Percentiles rank a stretch among this genome's conserved stretches.
Evolutionary conservation across 2,329 filamentous ascomycete genomes (phyloP).

Genomic region (Stagonosporopsis cucurbitacearum): DNA sequence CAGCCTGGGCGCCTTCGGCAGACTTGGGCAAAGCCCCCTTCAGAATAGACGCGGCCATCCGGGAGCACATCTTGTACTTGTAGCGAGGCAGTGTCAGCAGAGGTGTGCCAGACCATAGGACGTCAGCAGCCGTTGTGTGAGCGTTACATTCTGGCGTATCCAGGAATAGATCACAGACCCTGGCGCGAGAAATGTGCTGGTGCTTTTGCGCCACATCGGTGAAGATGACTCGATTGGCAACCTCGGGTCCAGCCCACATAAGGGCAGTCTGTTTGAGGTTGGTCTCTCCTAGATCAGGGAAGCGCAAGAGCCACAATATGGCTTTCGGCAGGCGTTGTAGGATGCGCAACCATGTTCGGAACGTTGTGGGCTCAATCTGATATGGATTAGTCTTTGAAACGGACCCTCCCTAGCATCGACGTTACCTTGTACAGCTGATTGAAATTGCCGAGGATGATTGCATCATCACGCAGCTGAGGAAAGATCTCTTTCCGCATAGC

Average conservation of each 20-base stretch:
- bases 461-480: constrained; percentile 78
- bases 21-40: constrained; percentile 82
- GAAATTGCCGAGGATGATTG: constrained; percentile 94
- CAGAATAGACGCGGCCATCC: constrained; percentile 95
- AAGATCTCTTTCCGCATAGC: constrained; percentile 93
- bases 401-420: not conserved
- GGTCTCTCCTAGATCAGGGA: constrained; percentile 88
- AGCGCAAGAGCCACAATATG: constrained; percentile 93
- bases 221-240: constrained; percentile 87
- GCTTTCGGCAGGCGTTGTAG: constrained; percentile 84
- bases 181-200: constrained; percentile 88
- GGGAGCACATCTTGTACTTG: constrained; percentile 97
- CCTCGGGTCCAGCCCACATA: constrained; percentile 82
- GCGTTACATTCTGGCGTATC: constrained; percentile 98
- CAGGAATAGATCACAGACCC: constrained; percentile 91
- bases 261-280: constrained; percentile 82
- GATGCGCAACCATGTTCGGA: constrained; percentile 94
- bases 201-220: constrained; percentile 97
- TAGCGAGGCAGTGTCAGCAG: constrained; percentile 89
- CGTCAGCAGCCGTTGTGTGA: constrained; percentile 95
- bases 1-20: constrained; percentile 69
- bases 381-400: constrained; percentile 19
- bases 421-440: constrained; percentile 97
- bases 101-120: constrained; percentile 95
- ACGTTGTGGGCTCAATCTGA: constrained; percentile 95